phyloP scores from a whole-genome alignment of 257 asterid species.

The Primulina tabacum region DNA sequence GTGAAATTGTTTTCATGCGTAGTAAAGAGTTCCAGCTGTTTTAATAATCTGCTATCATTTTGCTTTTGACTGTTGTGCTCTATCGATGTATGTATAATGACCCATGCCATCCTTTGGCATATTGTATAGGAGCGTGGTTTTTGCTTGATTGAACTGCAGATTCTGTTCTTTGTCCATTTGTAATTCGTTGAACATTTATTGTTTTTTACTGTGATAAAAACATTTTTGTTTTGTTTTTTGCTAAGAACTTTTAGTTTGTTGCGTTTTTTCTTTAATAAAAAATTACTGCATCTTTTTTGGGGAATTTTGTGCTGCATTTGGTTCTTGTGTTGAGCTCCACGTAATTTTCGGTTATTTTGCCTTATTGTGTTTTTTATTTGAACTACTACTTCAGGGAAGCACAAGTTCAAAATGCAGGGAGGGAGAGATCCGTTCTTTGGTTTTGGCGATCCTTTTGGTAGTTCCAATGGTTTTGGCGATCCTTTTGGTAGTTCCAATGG shows the following conservation, averaged over 20 bases:
- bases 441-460: constrained; percentile 59
- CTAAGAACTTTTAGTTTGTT: not conserved
- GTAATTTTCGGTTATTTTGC: not conserved
- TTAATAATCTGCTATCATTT: not conserved
- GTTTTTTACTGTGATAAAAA: no score
- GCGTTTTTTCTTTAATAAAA: not conserved
- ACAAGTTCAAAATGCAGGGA: constrained; percentile 57
- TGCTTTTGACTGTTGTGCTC: not conserved
- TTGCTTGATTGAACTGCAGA: not conserved
- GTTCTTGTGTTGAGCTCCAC: not conserved
- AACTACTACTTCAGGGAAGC: constrained; percentile 27
- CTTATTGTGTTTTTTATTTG: constrained; percentile 3
- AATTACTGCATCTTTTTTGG: not conserved
- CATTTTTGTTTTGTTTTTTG: not conserved
- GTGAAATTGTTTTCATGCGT: not conserved
- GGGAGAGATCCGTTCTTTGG: constrained; percentile 75
- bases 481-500: constrained; percentile 47
- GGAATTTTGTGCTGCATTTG: not conserved
- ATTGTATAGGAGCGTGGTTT: not conserved
- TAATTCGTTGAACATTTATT: not conserved
- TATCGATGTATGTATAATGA: no score
- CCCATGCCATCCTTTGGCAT: not conserved
- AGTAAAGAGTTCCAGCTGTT: not conserved
- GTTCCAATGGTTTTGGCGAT: constrained; percentile 37
- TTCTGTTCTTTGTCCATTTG: not conserved